Base-by-base conservation (phyloP, 2,329 filamentous ascomycete genomes). In the Myriosclerotinia duriaeana region DNA sequence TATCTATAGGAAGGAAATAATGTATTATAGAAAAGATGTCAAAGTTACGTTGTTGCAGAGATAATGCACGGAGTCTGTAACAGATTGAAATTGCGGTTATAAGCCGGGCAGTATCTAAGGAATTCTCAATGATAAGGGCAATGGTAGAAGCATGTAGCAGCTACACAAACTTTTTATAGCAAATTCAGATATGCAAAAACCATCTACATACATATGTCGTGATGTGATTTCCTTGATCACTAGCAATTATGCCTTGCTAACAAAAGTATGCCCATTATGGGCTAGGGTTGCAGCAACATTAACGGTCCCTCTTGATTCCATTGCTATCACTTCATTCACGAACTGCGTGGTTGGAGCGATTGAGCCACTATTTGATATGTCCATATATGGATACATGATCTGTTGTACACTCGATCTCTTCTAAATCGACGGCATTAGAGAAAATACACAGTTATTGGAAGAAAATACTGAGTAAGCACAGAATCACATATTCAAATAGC, bases 371-470 rank as follows among this genome's bases (percentile, higher is more conserved):
- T 34, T 34, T 34, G 30, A 34, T 5, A 34, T 34, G 30, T 34
- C 30, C 30, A 34, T 34, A 34, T 6, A 34, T 34, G 30, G 30
- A 34, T 34, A 34, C 30, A 34, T 34, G 30, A 34, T 34, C 30
- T 34, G 5, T 0, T 5, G 1, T 5, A 1, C 11, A 46, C 26
- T 11, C 36, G 40, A 15, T 20, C 2, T 1, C 9, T 0, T n/a
- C 4, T 11, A 2, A 1, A n/a, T 36, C 5, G 9, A 3, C n/a
- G 26, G 6, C 1, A 15, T n/a, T 2, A 46, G 20, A 46, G 44
- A 8, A 46, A n/a, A 46, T 8, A 7, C 1, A 46, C 9, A 46
- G 44, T 46, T n/a, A 3, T 46, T 46, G 46, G 14, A 9, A n/a
- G 11, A 11, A 3, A 48, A 34, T 2, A 36, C 4, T 17, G 12